Conservation (phyloP, 805 yeast species). For the Huiozyma sinensis region DNA sequence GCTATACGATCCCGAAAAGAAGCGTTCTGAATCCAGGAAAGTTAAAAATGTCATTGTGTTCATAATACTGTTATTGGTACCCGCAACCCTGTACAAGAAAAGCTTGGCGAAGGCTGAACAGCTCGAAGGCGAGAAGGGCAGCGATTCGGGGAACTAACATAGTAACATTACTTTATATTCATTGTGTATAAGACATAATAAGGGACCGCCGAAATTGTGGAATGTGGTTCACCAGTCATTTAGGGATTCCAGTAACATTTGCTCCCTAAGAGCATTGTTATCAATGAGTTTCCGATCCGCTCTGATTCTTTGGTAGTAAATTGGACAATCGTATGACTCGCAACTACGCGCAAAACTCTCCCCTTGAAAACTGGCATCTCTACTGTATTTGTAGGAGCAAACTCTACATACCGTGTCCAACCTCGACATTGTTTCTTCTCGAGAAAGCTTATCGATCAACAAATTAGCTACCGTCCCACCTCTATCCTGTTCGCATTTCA, state of each 20-base stretch:
- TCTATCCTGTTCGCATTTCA: constrained; percentile 28
- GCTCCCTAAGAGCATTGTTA: constrained; percentile 5
- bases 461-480: constrained; percentile 28
- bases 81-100: no score
- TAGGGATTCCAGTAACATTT: constrained; percentile 7
- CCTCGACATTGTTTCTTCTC: constrained; percentile 14
- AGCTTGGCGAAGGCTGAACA: no score
- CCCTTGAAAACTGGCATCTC: constrained; percentile 20
- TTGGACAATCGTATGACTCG: constrained; percentile 53
- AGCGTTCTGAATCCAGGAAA: no score
- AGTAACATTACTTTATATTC: no score
- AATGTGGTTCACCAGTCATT: constrained; percentile 14
- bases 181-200: no score
- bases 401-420: constrained; percentile 29
- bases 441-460: constrained; percentile 3
- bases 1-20: not conserved
- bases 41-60: no score
- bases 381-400: constrained; percentile 25
- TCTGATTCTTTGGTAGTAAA: constrained; percentile 45
- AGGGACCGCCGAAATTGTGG: no score
- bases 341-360: constrained; percentile 32
- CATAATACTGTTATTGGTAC: no score
- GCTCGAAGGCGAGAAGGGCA: not conserved
- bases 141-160: not conserved
- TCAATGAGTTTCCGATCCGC: constrained; percentile 24